These are phyloP conservation scores for Pseudopyricularia javanii DNA, from an alignment of 2,329 filamentous ascomycete species.

Conservation along the genomic window DNA sequence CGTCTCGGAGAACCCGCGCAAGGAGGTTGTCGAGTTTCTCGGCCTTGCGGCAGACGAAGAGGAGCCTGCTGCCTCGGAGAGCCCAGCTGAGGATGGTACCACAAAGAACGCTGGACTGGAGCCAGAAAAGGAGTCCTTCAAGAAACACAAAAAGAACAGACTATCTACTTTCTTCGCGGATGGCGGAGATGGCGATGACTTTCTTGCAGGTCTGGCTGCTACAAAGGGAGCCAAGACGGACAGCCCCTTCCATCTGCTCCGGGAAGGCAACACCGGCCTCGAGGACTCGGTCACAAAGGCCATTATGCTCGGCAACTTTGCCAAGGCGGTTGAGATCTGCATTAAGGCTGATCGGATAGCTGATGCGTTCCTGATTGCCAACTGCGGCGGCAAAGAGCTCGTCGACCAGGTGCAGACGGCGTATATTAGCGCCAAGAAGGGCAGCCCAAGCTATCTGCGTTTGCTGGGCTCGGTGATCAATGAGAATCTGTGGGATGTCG, in stretches of 20 bases:
- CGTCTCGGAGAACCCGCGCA: constrained; percentile 72
- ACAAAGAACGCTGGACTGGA: constrained; percentile 11
- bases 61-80: constrained; percentile 33
- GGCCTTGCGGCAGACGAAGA: constrained; percentile 62
- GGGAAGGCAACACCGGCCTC: constrained; percentile 68
- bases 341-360: constrained; percentile 81
- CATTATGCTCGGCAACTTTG: constrained; percentile 81
- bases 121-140: constrained; percentile 25
- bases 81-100: constrained; percentile 15
- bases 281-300: constrained; percentile 82
- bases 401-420: constrained; percentile 88
- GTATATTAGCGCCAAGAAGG: constrained; percentile 74
- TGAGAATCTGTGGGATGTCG: constrained; percentile 96
- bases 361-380: constrained; percentile 95
- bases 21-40: constrained; percentile 76
- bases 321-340: constrained; percentile 79
- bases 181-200: constrained; percentile 64
- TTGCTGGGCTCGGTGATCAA: constrained; percentile 83
- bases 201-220: constrained; percentile 71
- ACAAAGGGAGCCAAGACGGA: constrained; percentile 89
- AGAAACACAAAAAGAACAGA: constrained; percentile 48
- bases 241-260: constrained; percentile 84
- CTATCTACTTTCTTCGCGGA: constrained; percentile 74
- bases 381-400: constrained; percentile 86
- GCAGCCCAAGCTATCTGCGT: constrained; percentile 82